phyloP scores from a whole-genome alignment of 345 rosid species.

The Heritiera littoralis region DNA sequence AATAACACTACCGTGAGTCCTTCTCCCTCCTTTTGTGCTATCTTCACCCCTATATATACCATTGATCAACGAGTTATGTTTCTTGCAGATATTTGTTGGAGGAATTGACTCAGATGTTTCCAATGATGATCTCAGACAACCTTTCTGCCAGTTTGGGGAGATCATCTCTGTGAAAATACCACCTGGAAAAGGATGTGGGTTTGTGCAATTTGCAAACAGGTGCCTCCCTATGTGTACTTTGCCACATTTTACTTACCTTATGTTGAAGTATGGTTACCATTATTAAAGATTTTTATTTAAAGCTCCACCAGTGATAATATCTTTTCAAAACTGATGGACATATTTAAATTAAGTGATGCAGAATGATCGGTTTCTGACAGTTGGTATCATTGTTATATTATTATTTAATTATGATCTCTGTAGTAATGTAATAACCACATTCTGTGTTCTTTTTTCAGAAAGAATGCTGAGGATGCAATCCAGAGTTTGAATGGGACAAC shows the following conservation, averaged over 20 bases:
- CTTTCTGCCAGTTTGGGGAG: slow-evolving; percentile 83
- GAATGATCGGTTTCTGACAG: not conserved
- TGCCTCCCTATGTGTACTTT: slow-evolving; percentile 22
- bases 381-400: not conserved
- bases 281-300: not conserved
- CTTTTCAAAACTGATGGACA: not conserved
- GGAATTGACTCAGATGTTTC: slow-evolving; percentile 82
- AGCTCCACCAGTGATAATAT: not conserved
- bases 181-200: slow-evolving; percentile 91
- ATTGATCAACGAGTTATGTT: slow-evolving; percentile 16
- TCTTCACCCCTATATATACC: slow-evolving; percentile 15
- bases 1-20: slow-evolving; percentile 82
- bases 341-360: not conserved
- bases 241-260: slow-evolving; percentile 2
- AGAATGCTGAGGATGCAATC: slow-evolving; percentile 84
- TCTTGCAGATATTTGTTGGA: slow-evolving; percentile 82
- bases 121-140: slow-evolving; percentile 86
- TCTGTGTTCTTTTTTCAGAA: slow-evolving; percentile 50
- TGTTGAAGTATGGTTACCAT: not conserved
- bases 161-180: slow-evolving; percentile 93
- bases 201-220: slow-evolving; percentile 84
- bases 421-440: slow-evolving; percentile 15
- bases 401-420: not conserved
- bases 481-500: slow-evolving; percentile 70
- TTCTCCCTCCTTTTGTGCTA: slow-evolving; percentile 20